These are phyloP conservation scores for Metschnikowia baotianmanensis DNA, from an alignment of 805 yeast genomes.

Conservation along the genomic window DNA sequence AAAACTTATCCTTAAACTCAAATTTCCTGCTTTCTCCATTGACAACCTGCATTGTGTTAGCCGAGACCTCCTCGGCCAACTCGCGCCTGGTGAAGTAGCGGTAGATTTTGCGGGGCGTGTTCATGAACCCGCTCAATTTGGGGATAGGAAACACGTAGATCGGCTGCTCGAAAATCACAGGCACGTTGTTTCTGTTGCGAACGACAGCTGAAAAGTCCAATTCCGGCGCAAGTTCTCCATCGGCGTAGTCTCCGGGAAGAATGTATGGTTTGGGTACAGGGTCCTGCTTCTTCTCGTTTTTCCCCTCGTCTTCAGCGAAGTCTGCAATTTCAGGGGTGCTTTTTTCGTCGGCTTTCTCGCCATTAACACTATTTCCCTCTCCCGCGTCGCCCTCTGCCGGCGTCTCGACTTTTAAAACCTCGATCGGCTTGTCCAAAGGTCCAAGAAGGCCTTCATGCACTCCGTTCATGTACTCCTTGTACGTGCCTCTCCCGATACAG, in stretches of 20 bases:
- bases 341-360: background rate
- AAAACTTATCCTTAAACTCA: slow-evolving; percentile 39
- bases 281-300: slow-evolving; percentile 25
- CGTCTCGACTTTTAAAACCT: slow-evolving; percentile 17
- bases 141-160: slow-evolving; percentile 73
- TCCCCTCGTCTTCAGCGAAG: slow-evolving; percentile 22
- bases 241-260: slow-evolving; percentile 52
- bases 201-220: slow-evolving; percentile 37
- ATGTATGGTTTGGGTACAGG: slow-evolving; percentile 68
- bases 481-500: slow-evolving; percentile 94
- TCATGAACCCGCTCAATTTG: slow-evolving; percentile 73
- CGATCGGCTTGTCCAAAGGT: slow-evolving; percentile 59
- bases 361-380: background rate
- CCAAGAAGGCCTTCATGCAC: slow-evolving; percentile 94
- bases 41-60: slow-evolving; percentile 51
- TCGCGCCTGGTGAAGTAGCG: slow-evolving; percentile 73
- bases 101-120: slow-evolving; percentile 71
- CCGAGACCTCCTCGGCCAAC: slow-evolving; percentile 66
- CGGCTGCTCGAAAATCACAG: slow-evolving; percentile 74
- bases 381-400: background rate
- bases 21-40: slow-evolving; percentile 55
- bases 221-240: slow-evolving; percentile 59
- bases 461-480: slow-evolving; percentile 87
- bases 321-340: slow-evolving; percentile 7
- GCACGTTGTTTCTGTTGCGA: slow-evolving; percentile 40